Evolutionary conservation across 1,139 yeast genomes (phyloP), one percentile per base, ranked within the genome.

Genomic region (Entelexis paramagnoliae): DNA sequence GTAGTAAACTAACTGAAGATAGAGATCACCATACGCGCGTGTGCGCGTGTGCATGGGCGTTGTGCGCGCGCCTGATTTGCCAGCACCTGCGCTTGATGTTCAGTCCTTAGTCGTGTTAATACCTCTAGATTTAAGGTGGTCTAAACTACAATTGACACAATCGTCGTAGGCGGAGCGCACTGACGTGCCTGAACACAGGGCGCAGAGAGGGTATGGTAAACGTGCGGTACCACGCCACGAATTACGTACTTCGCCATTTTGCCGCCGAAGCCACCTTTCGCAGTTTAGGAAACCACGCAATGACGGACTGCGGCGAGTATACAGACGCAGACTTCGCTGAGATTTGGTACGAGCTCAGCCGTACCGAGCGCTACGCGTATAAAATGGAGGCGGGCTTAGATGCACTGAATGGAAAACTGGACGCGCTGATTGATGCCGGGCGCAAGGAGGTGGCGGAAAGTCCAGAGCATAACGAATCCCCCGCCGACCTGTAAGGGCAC

Each of bases 281-380:
- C 29, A 22, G 4, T 6, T 26, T 1, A 9, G 8, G 8, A 3
- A 11, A 28, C 30, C 22, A 16, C 24, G 33, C 17, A 4, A 57
- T 57, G 59, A 57, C 59, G 8, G 59, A 57, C 56, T 56, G 49
- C 5, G 59, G 59, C 11, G 56, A 56, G 24, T 51, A 56, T 33
- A 51, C 59, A 1, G 51, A 51, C 42, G 51, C 39, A n/a, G 61
- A 58, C 41, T 57, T 56, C 46, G 56, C 58, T 6, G 56, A 56
- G 24, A 55, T 58, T 41, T 58, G 60, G 60, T 55, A 51, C 20
- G 52, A 57, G 44, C 51, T 59, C 48, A 48, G 50, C 19, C 42
- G 46, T 14, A 61, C 61, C 16, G 61, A 59, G 50, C 35, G 48
- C 44, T 54, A 55, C 41, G 58, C 60, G 17, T 54, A 48, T 32